These are phyloP conservation scores for Aspergillus proliferans DNA, from an alignment of 2,329 filamentous ascomycete genomes.

Conservation along the genomic window DNA sequence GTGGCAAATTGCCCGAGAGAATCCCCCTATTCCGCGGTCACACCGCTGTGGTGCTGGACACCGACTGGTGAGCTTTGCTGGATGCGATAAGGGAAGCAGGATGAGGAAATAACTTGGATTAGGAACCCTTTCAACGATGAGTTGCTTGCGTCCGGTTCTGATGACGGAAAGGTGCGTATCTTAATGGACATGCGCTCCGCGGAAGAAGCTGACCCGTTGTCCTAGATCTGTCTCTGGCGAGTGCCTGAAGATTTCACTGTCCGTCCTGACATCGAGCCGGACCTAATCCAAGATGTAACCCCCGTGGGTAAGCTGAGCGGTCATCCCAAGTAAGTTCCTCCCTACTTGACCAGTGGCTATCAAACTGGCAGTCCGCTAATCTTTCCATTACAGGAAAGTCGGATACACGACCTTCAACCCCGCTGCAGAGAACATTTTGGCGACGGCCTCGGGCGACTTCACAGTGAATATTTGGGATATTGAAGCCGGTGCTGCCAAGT, in stretches of 20 bases:
- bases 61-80: constrained; percentile 68
- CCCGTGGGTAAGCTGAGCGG: constrained; percentile 77
- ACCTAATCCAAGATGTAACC: constrained; percentile 73
- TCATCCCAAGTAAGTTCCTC: constrained; percentile 65
- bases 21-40: constrained; percentile 94
- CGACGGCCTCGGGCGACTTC: constrained; percentile 90
- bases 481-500: constrained; percentile 64
- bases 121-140: constrained; percentile 97
- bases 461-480: constrained; percentile 96
- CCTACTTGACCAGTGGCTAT: not conserved
- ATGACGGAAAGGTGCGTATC: constrained; percentile 71
- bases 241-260: constrained; percentile 84
- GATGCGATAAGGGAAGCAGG: constrained; percentile 1
- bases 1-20: constrained; percentile 82
- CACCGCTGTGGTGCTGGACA: constrained; percentile 91
- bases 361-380: constrained; percentile 12
- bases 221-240: constrained; percentile 79
- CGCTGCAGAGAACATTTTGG: constrained; percentile 88
- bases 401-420: constrained; percentile 98
- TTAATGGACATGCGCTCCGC: not conserved
- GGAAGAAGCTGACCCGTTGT: constrained; percentile 12
- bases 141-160: constrained; percentile 85
- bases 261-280: constrained; percentile 65
- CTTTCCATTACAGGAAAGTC: constrained; percentile 63
- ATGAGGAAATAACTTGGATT: constrained; percentile 8